Evolutionary conservation across 2,329 filamentous ascomycete genomes (phyloP).

Genomic region (Corinectria fuckeliana): DNA sequence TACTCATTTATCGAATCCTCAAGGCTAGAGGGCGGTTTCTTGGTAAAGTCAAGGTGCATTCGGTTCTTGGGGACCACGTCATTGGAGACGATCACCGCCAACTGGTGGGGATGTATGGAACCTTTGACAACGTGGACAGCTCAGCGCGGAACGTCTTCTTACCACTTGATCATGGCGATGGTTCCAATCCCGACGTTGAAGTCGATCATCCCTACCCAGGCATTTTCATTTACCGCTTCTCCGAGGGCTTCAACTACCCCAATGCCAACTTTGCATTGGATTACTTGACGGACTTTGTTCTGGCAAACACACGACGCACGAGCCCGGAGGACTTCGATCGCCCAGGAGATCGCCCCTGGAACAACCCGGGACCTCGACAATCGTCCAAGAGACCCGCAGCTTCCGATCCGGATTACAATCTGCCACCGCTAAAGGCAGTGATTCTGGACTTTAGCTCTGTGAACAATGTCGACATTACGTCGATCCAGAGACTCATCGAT

Average conservation of each 20-base stretch:
- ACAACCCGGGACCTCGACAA: slow-evolving; percentile 76
- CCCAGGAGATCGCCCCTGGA: slow-evolving; percentile 88
- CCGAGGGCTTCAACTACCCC: slow-evolving; percentile 95
- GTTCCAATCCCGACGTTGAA: slow-evolving; percentile 83
- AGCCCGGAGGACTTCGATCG: slow-evolving; percentile 69
- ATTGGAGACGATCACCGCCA: slow-evolving; percentile 64
- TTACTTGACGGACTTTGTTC: slow-evolving; percentile 73
- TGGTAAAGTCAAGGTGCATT: slow-evolving; percentile 72
- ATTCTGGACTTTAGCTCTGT: slow-evolving; percentile 94
- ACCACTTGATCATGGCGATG: slow-evolving; percentile 85
- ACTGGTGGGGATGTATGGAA: slow-evolving; percentile 61
- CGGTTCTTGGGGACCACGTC: slow-evolving; percentile 78
- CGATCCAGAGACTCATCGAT: slow-evolving; percentile 90
- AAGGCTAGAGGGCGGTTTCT: slow-evolving; percentile 85
- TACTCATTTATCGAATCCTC: slow-evolving; percentile 84
- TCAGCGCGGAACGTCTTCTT: slow-evolving; percentile 81
- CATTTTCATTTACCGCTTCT: slow-evolving; percentile 94
- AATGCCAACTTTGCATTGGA: slow-evolving; percentile 92
- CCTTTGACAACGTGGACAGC: slow-evolving; percentile 56
- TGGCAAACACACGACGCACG: slow-evolving; percentile 76
- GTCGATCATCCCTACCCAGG: slow-evolving; percentile 87
- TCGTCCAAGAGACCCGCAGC: slow-evolving; percentile 51
- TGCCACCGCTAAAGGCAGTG: slow-evolving; percentile 82
- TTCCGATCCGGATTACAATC: slow-evolving; percentile 47
- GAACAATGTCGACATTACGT: slow-evolving; percentile 93